Conservation (phyloP, 345 rosid genomes). For the Eucalyptus paniculata region DNA sequence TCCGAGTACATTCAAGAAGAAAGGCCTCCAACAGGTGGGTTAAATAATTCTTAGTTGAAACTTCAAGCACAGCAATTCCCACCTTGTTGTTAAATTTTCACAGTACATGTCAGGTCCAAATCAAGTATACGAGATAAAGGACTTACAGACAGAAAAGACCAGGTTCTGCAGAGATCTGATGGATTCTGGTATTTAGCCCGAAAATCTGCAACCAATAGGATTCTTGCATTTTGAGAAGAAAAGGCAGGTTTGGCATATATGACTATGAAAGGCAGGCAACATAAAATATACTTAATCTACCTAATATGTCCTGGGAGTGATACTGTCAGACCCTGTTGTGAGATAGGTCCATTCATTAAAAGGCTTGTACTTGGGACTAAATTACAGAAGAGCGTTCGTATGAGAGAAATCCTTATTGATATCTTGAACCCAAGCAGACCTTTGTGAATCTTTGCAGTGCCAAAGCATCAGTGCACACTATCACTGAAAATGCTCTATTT, state of each 20-base stretch:
- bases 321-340: constrained; percentile 45
- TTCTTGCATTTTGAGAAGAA: constrained; percentile 19
- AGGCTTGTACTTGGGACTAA: neutral
- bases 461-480: neutral
- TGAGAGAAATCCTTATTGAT: neutral
- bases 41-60: neutral
- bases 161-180: constrained; percentile 50
- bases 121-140: neutral
- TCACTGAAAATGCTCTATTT: neutral
- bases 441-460: neutral
- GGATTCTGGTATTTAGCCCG: constrained; percentile 54
- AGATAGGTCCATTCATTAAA: constrained; percentile 65
- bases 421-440: neutral
- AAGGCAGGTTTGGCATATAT: neutral
- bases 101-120: neutral
- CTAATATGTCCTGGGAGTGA: constrained; percentile 56
- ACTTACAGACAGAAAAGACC: constrained; percentile 49
- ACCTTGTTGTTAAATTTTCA: neutral
- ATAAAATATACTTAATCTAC: neutral
- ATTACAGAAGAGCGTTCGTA: neutral
- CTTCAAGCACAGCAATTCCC: neutral
- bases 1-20: neutral
- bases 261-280: neutral
- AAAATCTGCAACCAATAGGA: constrained; percentile 69
- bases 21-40: neutral